Evolutionary conservation across 805 yeast genomes (phyloP).

Genomic region (Schizosaccharomyces lindneri): DNA sequence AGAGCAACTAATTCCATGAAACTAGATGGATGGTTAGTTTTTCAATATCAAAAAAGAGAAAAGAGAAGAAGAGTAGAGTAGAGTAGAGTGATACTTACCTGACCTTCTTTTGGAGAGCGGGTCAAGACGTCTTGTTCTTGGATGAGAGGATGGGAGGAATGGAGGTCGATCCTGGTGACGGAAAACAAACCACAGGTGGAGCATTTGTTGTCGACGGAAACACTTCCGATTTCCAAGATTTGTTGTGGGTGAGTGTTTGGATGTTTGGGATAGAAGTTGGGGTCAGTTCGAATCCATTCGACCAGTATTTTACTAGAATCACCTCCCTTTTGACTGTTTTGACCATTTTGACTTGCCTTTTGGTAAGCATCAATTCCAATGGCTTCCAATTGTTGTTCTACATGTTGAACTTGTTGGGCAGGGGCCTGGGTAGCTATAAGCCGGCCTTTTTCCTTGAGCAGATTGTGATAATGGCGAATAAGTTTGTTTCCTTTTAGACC

Average conservation of each 20-base stretch:
- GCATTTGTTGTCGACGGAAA: constrained; percentile 42
- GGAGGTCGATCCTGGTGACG: constrained; percentile 48
- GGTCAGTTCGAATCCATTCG: constrained; percentile 28
- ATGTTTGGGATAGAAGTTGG: not conserved
- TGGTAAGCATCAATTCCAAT: constrained; percentile 61
- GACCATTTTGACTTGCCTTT: constrained; percentile 68
- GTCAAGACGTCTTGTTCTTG: constrained; percentile 23
- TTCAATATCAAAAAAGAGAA: not conserved
- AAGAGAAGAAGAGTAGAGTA: too few species aligned
- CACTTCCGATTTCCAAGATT: constrained; percentile 68
- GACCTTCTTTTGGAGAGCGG: constrained; percentile 12
- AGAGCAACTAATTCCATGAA: constrained; percentile 54
- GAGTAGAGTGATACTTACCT: too few species aligned
- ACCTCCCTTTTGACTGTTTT: constrained; percentile 54
- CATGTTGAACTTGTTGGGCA: constrained; percentile 12
- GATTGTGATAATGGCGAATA: constrained; percentile 51
- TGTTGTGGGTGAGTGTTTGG: not conserved
- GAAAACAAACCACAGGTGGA: constrained; percentile 31
- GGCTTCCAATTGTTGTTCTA: constrained; percentile 34
- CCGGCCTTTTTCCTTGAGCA: constrained; percentile 29
- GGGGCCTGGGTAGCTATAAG: constrained; percentile 11
- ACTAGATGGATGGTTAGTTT: constrained; percentile 13
- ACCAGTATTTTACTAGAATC: constrained; percentile 66
- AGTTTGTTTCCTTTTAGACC: constrained; percentile 11
- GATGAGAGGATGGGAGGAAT: constrained; percentile 53